phyloP scores from a whole-genome alignment of 2,329 filamentous ascomycete genomes.

The Pseudogymnoascus sp. region DNA sequence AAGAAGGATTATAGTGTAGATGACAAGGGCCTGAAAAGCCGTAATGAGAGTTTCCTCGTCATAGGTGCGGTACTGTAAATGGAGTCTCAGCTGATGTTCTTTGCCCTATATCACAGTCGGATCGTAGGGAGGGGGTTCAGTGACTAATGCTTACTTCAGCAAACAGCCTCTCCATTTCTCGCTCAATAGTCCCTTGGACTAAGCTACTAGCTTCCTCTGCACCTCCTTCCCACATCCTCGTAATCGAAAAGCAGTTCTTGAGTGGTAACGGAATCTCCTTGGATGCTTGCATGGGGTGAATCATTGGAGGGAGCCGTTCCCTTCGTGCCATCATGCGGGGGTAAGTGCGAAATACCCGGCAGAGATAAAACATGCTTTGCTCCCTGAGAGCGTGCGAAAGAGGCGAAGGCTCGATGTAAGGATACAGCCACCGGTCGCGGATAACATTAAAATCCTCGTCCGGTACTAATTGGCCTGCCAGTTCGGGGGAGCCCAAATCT shows the following conservation, averaged over 20 bases:
- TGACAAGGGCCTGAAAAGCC: slow-evolving; percentile 30
- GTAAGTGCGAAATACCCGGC: slow-evolving; percentile 31
- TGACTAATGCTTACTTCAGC: slow-evolving; percentile 22
- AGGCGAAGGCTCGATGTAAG: background rate
- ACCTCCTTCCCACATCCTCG: slow-evolving; percentile 32
- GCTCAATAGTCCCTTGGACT: slow-evolving; percentile 27
- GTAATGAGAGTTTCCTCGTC: slow-evolving; percentile 29
- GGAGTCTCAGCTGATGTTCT: background rate
- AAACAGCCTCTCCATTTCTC: slow-evolving; percentile 28
- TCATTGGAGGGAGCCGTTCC: slow-evolving; percentile 30
- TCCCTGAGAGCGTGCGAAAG: slow-evolving; percentile 12
- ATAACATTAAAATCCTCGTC: background rate
- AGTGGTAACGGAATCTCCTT: slow-evolving; percentile 21
- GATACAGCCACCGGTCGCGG: slow-evolving; percentile 2
- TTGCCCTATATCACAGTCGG: background rate
- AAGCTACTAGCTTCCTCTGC: slow-evolving; percentile 25
- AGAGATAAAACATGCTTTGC: slow-evolving; percentile 29
- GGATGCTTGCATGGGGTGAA: slow-evolving; percentile 27
- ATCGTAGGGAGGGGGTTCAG: background rate
- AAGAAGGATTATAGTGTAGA: slow-evolving; percentile 33
- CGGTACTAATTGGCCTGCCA: background rate
- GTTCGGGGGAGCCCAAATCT: background rate
- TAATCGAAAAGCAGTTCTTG: slow-evolving; percentile 30
- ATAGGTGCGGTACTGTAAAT: slow-evolving; percentile 26
- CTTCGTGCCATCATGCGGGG: slow-evolving; percentile 32